Conservation (phyloP, 176 grass and related monocot species). For the Sorghum bicolor region DNA sequence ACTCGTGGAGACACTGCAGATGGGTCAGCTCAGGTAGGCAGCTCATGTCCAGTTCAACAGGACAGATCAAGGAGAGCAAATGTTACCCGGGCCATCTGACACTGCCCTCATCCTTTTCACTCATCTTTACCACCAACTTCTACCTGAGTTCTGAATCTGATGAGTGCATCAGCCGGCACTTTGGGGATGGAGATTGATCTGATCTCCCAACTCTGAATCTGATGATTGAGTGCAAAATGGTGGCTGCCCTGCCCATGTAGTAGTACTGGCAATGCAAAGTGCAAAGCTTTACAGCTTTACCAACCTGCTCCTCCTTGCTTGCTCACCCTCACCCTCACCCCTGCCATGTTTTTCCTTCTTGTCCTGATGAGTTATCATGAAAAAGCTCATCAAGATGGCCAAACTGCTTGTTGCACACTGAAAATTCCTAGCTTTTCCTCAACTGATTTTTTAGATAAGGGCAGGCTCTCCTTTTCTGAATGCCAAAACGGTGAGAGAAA, state of each 20-base stretch:
- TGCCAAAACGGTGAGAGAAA: slow-evolving; percentile 13
- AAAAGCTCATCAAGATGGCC: slow-evolving; percentile 26
- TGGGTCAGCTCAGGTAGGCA: background rate
- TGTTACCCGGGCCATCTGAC: background rate
- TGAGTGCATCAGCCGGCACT: background rate
- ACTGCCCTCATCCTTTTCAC: background rate
- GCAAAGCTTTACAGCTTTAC: slow-evolving; percentile 46
- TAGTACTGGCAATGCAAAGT: slow-evolving; percentile 36
- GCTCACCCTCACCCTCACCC: background rate
- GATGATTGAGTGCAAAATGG: background rate
- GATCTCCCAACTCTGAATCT: slow-evolving; percentile 11
- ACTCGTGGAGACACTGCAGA: background rate
- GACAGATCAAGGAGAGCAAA: slow-evolving; percentile 26
- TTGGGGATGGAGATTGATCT: background rate
- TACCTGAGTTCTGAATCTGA: background rate
- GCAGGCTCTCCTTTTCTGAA: slow-evolving; percentile 26
- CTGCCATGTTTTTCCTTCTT: slow-evolving; percentile 21
- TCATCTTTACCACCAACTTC: background rate
- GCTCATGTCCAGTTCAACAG: background rate
- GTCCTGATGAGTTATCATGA: slow-evolving; percentile 42
- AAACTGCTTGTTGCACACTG: background rate
- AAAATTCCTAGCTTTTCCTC: background rate
- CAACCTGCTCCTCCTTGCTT: slow-evolving; percentile 9
- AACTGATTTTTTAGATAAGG: slow-evolving; percentile 49
- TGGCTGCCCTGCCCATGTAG: slow-evolving; percentile 9